These are phyloP conservation scores for Echium plantagineum DNA, from an alignment of 257 asterid species.

Conservation along the genomic window DNA sequence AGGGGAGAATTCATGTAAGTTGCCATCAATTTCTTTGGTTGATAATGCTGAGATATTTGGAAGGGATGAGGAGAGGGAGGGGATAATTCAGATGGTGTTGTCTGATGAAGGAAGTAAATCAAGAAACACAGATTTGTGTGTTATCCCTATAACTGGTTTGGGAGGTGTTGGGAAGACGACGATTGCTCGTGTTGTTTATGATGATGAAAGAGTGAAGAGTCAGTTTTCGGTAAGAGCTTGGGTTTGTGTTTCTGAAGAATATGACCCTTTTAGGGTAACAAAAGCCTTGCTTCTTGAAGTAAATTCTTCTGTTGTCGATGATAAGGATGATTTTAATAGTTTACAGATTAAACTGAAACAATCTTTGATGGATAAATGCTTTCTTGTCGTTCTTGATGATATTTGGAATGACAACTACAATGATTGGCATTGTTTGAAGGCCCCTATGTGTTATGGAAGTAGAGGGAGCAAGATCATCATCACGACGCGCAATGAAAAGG, in stretches of 20 bases:
- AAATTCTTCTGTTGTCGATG: neutral
- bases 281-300: neutral
- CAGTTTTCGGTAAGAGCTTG: conserved; percentile 32
- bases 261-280: conserved; percentile 20
- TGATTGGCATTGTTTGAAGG: conserved; percentile 27
- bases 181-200: conserved; percentile 40
- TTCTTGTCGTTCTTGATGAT: conserved; percentile 49
- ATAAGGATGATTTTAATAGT: conserved; percentile 17
- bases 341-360: conserved; percentile 36
- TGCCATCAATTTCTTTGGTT: conserved; percentile 14
- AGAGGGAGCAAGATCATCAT: conserved; percentile 45
- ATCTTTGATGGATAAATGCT: conserved; percentile 28
- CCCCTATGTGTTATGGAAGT: conserved; percentile 28
- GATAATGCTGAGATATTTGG: conserved; percentile 5
- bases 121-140: neutral
- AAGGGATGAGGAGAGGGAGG: conserved; percentile 4
- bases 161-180: conserved; percentile 54
- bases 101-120: neutral
- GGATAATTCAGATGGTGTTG: conserved; percentile 3
- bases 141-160: conserved; percentile 16
- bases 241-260: conserved; percentile 41
- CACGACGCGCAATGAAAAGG: conserved; percentile 38
- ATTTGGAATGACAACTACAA: conserved; percentile 39
- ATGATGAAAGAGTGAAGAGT: conserved; percentile 21
- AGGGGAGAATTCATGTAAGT: neutral